phyloP scores from a whole-genome alignment of 306 rosid species.

The Medicago arabica region DNA sequence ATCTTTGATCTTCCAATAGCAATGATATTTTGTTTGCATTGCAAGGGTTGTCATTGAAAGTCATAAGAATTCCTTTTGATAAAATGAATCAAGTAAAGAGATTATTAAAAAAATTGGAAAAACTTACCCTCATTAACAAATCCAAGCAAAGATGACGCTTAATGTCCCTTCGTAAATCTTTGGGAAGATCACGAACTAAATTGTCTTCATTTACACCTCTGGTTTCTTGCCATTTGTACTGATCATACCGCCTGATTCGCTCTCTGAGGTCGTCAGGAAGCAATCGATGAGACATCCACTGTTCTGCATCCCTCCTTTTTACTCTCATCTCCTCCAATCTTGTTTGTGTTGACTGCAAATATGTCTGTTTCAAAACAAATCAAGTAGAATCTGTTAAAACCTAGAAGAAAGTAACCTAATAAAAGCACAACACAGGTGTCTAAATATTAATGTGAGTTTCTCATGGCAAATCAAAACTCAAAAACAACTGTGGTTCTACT shows the following conservation, averaged over 20 bases:
- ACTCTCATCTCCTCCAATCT: conserved; percentile 96
- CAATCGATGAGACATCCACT: conserved; percentile 94
- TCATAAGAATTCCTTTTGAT: neutral
- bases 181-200: conserved; percentile 78
- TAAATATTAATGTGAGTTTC: conserved; percentile 10
- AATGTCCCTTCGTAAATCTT: conserved; percentile 91
- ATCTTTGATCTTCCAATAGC: neutral
- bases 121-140: conserved; percentile 83
- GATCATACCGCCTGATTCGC: conserved; percentile 85
- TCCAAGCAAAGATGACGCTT: conserved; percentile 95
- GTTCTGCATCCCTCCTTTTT: conserved; percentile 91
- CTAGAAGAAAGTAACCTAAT: conserved; percentile 22
- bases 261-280: conserved; percentile 80
- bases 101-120: neutral
- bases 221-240: conserved; percentile 96
- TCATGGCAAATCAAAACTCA: neutral
- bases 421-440: conserved; percentile 13
- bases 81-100: neutral
- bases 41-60: conserved; percentile 3
- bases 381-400: conserved; percentile 44
- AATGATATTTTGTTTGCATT: conserved; percentile 8
- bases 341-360: conserved; percentile 83
- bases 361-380: conserved; percentile 67
- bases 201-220: conserved; percentile 91
- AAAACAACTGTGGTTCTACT: conserved; percentile 10